Base-by-base conservation (phyloP, 441 rosid species). In the Populus hybrid region DNA sequence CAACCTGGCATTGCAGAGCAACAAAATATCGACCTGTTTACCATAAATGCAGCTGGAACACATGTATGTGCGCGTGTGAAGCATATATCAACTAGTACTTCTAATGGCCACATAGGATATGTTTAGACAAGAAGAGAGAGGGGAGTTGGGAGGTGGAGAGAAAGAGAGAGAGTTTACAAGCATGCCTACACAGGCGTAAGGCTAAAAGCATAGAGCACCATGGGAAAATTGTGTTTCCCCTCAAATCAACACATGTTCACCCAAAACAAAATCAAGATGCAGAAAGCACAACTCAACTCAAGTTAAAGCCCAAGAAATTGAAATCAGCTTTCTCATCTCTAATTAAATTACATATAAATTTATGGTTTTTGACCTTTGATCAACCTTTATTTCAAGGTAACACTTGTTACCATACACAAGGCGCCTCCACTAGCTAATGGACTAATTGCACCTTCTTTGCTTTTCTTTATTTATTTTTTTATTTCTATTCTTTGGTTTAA, bases 1-100 rank as follows among this genome's bases (percentile, higher is more conserved):
- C 99, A 85, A 94, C 85, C 99, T 96, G 91, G 72, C 18, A 79
- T 76, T 8, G n/a, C 50, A 70, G 69, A 34, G 36, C 12, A 78
- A 16, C 21, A 64, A 24, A 53, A 76, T 6, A 23, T 23, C 18
- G 1, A 38, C 24, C 28, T 10, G 50, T 53, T 76, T 38, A 7
- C 7, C 28, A 63, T 2, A 26, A 26, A 38, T 32, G 61, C 21
- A 53, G 61, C 61, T 53, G 61, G 61, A 53, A 53, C n/a, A 16
- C 61, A 53, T 50, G 19, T 14, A 50, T 50, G 57, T 1, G 61
- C 8, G 2, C 18, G 61, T 53, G 61, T 30, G 32, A 30, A 30
- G 32, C 32, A 30, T 30, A 30, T 30, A 30, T 30, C 32, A 30
- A 30, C 32, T 30, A 30, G 32, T 30, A 30, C 32, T 30, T 30